Evolutionary conservation across 352 stramenopile species (phyloP).

Genomic region (Nothophytophthora sp.): DNA sequence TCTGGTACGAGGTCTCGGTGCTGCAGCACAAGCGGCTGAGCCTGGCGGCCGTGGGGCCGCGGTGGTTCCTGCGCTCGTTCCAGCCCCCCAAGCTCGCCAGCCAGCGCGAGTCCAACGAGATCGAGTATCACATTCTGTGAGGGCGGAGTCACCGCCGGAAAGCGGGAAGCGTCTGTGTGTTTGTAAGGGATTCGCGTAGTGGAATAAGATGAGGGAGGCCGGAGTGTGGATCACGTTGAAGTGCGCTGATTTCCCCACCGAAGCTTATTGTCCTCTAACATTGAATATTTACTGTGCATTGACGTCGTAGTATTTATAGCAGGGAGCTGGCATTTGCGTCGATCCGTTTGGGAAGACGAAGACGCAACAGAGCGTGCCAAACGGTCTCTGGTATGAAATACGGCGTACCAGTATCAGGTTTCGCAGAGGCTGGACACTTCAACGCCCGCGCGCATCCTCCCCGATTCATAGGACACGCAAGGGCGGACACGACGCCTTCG

Average conservation of each 20-base stretch:
- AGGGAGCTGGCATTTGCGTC: background rate
- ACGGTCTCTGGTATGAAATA: background rate
- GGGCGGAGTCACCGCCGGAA: background rate
- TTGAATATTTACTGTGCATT: background rate
- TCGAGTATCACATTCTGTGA: constrained; percentile 72
- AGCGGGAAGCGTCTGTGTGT: too few relatives aligned
- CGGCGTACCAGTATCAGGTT: background rate
- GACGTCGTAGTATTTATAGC: background rate
- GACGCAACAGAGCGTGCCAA: too few relatives aligned
- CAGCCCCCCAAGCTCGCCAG: constrained; percentile 57
- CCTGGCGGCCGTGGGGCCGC: constrained; percentile 52
- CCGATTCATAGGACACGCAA: background rate
- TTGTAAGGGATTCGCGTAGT: too few relatives aligned
- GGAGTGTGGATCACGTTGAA: background rate
- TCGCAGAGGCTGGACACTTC: background rate
- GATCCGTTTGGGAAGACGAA: background rate
- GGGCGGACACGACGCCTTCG: background rate
- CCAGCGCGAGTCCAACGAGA: constrained; percentile 73
- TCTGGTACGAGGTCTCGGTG: constrained; percentile 72
- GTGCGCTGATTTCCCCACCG: background rate
- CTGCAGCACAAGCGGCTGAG: constrained; percentile 68
- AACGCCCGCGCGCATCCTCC: background rate
- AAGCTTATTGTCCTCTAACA: background rate
- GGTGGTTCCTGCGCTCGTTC: constrained; percentile 75
- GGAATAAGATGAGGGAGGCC: too few relatives aligned